A percentile compares a stretch with the other conserved stretches of the same genome.
phyloP scores from a whole-genome alignment of 768 basidiomycete species.

The Neoboletus subvelutipes region DNA sequence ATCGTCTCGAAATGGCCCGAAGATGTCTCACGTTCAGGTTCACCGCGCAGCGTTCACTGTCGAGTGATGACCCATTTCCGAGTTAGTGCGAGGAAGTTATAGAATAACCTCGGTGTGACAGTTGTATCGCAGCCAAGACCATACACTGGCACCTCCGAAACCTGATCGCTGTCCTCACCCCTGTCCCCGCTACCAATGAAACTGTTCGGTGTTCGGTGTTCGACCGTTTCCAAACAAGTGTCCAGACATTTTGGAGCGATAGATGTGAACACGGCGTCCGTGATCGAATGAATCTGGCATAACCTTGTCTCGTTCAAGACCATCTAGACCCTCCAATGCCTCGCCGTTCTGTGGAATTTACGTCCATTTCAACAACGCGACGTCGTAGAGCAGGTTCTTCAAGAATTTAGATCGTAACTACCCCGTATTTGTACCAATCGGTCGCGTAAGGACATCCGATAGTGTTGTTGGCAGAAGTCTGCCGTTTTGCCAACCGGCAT shows the following conservation, averaged over 20 bases:
- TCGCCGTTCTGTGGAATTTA: slow-evolving; percentile 9
- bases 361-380: slow-evolving; percentile 2
- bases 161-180: slow-evolving; percentile 19
- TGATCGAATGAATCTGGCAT: slow-evolving; percentile 5
- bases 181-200: slow-evolving; percentile 24
- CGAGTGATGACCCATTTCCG: neutral
- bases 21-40: slow-evolving; percentile 17
- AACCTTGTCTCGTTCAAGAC: slow-evolving; percentile 1
- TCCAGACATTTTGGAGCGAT: slow-evolving; percentile 23
- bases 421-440: neutral
- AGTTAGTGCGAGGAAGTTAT: neutral
- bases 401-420: slow-evolving; percentile 8
- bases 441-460: neutral
- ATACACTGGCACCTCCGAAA: slow-evolving; percentile 22
- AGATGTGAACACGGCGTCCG: slow-evolving; percentile 3
- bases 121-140: slow-evolving; percentile 15
- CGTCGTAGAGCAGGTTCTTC: slow-evolving; percentile 23
- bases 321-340: slow-evolving; percentile 1
- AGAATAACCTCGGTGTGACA: slow-evolving; percentile 11
- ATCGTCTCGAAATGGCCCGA: slow-evolving; percentile 17
- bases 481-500: too few relatives aligned
- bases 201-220: slow-evolving; percentile 7
- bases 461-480: too few relatives aligned
- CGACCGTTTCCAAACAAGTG: slow-evolving; percentile 20
- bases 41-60: neutral